Conservation (phyloP, 176 grass and related monocot species). For the Metroxylon sagu region DNA sequence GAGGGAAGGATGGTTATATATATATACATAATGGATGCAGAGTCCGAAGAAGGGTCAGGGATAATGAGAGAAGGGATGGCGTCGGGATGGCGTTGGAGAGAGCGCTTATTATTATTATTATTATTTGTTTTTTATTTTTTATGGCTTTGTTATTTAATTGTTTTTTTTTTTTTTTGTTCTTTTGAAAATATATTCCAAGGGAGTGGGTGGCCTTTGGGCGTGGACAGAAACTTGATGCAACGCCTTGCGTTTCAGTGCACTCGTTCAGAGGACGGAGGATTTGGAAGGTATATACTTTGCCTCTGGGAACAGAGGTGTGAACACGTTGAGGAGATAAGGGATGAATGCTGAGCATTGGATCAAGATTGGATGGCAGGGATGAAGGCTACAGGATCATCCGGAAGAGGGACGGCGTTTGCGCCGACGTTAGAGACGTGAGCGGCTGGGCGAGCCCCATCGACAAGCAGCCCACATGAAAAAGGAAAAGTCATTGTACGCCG, state of each 20-base stretch:
- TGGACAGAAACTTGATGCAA: neutral
- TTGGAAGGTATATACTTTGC: too few relatives aligned
- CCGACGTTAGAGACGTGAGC: neutral
- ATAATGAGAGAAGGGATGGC: neutral
- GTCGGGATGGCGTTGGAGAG: neutral
- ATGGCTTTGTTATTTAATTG: neutral
- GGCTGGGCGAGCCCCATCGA: too few relatives aligned
- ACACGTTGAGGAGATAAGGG: too few relatives aligned
- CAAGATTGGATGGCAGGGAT: neutral
- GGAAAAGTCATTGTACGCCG: too few relatives aligned
- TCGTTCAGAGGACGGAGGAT: too few relatives aligned
- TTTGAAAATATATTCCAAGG: neutral
- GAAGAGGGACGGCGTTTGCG: neutral
- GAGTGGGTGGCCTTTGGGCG: neutral
- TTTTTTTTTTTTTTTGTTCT: too few relatives aligned
- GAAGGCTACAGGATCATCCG: neutral
- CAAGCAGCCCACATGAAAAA: neutral
- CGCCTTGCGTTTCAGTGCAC: neutral
- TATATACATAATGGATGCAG: too few relatives aligned
- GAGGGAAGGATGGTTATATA: too few relatives aligned
- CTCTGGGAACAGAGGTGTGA: too few relatives aligned
- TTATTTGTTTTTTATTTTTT: neutral
- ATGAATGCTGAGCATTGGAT: too few relatives aligned
- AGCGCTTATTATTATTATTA: neutral
- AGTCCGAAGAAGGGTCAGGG: too few relatives aligned